Evolutionary conservation across 169 alveolate genomes (phyloP).

Genomic region (Plasmodium fragile): DNA sequence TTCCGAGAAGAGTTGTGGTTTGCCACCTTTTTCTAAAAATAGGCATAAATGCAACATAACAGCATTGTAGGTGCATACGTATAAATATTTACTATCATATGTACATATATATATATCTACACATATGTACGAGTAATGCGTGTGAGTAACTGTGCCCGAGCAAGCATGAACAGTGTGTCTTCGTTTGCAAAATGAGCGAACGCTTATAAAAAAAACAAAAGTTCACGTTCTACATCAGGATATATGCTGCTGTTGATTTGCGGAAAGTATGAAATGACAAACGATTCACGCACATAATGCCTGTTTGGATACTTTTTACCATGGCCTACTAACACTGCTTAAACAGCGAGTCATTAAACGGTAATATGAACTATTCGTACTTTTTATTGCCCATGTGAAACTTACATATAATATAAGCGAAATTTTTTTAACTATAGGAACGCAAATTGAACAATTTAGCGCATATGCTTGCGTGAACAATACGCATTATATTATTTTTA

Average conservation of each 20-base stretch:
- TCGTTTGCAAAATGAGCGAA: background rate
- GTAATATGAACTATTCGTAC: background rate
- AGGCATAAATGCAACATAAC: background rate
- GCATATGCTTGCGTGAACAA: background rate
- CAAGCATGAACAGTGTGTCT: background rate
- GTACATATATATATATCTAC: background rate
- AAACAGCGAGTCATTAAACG: background rate
- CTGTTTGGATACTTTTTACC: background rate
- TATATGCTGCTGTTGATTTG: background rate
- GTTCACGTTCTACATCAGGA: background rate
- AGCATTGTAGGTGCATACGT: background rate
- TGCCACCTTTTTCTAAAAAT: background rate
- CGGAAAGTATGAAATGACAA: background rate
- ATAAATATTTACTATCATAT: background rate
- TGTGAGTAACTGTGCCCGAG: background rate
- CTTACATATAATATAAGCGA: background rate
- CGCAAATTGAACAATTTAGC: background rate
- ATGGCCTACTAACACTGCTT: background rate
- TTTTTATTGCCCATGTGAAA: background rate
- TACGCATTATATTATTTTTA: background rate
- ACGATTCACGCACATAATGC: background rate
- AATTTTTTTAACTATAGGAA: background rate
- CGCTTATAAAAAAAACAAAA: background rate
- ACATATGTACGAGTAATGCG: background rate
- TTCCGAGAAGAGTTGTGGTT: background rate